Evolutionary conservation across 2,329 filamentous ascomycete genomes (phyloP).

Genomic region (Cladorrhinum sp.): DNA sequence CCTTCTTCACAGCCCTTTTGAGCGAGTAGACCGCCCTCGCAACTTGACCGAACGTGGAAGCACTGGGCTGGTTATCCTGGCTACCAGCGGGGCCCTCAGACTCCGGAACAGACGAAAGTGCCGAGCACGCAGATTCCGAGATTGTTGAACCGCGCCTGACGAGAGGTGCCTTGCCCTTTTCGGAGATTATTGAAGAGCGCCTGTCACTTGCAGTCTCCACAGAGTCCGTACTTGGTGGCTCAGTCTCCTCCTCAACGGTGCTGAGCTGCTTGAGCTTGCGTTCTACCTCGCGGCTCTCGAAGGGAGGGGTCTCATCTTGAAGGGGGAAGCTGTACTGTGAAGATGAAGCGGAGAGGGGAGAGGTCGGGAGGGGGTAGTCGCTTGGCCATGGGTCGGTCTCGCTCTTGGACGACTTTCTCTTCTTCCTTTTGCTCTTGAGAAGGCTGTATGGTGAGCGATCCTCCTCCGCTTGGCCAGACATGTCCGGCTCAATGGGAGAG

Average conservation of each 20-base stretch:
- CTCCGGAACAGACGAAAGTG: conserved; percentile 9
- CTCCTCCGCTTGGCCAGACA: neutral
- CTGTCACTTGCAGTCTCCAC: conserved; percentile 10
- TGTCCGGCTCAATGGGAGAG: neutral
- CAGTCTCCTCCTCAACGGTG: conserved; percentile 21
- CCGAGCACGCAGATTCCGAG: conserved; percentile 10
- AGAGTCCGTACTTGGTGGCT: conserved; percentile 15
- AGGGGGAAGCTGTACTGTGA: neutral
- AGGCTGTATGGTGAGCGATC: conserved; percentile 20
- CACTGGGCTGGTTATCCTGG: too few relatives aligned
- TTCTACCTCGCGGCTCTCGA: conserved; percentile 1
- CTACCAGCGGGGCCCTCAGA: neutral
- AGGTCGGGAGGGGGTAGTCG: conserved; percentile 5
- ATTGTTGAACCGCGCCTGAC: conserved; percentile 7
- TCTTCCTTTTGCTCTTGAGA: conserved; percentile 19
- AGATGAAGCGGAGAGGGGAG: neutral
- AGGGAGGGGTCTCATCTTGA: neutral
- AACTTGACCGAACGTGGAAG: neutral
- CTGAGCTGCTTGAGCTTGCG: conserved; percentile 20
- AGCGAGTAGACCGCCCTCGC: conserved; percentile 10
- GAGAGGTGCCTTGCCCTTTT: conserved; percentile 1
- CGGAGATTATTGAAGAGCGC: conserved; percentile 12
- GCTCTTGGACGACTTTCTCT: conserved; percentile 18
- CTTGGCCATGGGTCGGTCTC: conserved; percentile 19
- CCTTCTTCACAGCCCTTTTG: conserved; percentile 26